Conservation (phyloP, 2,329 filamentous ascomycete genomes). For the Alternaria incomplexa region DNA sequence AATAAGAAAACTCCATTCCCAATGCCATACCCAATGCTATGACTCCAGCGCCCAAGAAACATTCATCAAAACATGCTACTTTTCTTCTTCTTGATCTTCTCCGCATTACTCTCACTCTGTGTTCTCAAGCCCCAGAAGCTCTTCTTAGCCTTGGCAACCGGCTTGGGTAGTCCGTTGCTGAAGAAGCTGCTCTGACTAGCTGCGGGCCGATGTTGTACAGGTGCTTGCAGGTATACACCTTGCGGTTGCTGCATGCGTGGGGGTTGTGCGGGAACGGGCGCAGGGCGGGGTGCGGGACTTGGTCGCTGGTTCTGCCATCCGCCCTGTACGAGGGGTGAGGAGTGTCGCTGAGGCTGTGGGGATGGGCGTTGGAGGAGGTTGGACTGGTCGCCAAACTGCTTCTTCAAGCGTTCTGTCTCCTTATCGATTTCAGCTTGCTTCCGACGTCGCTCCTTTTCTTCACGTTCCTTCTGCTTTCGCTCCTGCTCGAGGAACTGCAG, state of each 20-base stretch:
- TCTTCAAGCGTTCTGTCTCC: conserved; percentile 77
- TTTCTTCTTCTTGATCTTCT: conserved; percentile 51
- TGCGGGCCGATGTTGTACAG: conserved; percentile 28
- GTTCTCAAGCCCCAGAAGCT: conserved; percentile 48
- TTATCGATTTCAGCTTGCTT: conserved; percentile 65
- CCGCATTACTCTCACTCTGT: conserved; percentile 36
- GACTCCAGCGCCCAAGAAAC: conserved; percentile 3
- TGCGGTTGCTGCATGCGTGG: conserved; percentile 17
- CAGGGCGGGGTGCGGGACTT: conserved; percentile 9
- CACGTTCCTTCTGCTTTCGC: conserved; percentile 66
- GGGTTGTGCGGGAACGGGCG: conserved; percentile 25
- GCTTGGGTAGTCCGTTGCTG: conserved; percentile 37
- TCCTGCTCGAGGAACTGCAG: conserved; percentile 43
- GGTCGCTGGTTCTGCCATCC: conserved; percentile 20
- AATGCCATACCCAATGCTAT: conserved; percentile 6
- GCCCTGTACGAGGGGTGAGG: conserved; percentile 24
- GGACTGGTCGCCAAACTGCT: conserved; percentile 65
- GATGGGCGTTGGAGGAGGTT: conserved; percentile 29
- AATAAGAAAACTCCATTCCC: neutral
- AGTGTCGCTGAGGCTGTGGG: conserved; percentile 31
- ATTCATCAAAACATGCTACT: conserved; percentile 51
- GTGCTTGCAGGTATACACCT: conserved; percentile 41
- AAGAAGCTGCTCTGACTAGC: conserved; percentile 46
- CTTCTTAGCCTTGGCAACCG: conserved; percentile 43
- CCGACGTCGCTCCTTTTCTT: conserved; percentile 65